A percentile compares a stretch with the other conserved stretches of the same genome.
Evolutionary conservation across 139 green algal genomes (phyloP).

Genomic region (Auxenochlorella pyrenoidosa): DNA sequence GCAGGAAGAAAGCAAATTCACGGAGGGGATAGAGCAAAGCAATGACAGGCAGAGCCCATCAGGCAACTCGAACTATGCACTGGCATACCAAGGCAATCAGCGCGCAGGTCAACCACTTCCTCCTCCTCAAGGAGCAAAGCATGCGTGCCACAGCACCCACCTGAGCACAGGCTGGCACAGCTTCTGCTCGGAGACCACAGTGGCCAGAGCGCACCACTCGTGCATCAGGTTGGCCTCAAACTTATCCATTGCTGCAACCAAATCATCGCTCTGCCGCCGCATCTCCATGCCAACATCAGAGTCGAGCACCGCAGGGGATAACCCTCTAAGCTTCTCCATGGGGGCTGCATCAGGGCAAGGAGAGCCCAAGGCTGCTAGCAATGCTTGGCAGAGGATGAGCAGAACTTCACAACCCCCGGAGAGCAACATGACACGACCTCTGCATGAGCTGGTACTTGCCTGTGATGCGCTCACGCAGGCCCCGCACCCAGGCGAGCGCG

Average conservation of each 20-base stretch:
- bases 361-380: background rate
- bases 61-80: no score
- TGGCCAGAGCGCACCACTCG: conserved; percentile 74
- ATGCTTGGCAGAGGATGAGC: background rate
- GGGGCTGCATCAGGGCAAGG: conserved; percentile 59
- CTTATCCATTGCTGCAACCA: conserved; percentile 70
- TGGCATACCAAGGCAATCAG: no score
- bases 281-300: conserved; percentile 73
- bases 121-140: no score
- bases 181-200: conserved; percentile 77
- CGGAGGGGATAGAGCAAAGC: no score
- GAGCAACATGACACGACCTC: background rate
- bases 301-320: conserved; percentile 66
- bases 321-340: conserved; percentile 71
- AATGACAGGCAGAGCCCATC: no score
- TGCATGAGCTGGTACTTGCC: background rate
- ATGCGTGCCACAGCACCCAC: background rate
- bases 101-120: no score
- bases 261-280: conserved; percentile 58
- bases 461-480: conserved; percentile 80
- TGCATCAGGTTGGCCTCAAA: conserved; percentile 70
- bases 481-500: conserved; percentile 83
- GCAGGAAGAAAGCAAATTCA: background rate
- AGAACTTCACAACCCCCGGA: background rate
- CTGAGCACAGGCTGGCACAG: conserved; percentile 85